phyloP scores from a whole-genome alignment of 441 rosid species.

The Populus hybrid region DNA sequence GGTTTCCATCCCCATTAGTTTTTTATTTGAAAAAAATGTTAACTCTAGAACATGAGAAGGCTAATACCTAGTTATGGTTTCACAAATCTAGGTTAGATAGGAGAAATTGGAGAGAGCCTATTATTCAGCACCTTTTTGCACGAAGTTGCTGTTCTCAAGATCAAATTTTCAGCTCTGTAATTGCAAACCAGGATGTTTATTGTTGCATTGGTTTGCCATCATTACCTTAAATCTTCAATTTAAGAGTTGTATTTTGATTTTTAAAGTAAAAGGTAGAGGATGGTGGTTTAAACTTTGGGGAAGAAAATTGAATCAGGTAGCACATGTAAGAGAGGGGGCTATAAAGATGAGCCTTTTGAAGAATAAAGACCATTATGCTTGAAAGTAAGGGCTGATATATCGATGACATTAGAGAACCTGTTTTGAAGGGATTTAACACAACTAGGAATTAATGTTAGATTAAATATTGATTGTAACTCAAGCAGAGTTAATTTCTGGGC shows the following conservation, averaged over 20 bases:
- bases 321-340: background rate
- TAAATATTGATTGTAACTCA: background rate
- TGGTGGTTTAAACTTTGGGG: background rate
- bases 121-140: background rate
- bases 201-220: background rate
- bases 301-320: background rate
- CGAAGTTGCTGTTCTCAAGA: background rate
- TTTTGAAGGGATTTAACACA: background rate
- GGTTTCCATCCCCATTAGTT: background rate
- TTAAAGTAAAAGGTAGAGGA: background rate
- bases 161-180: background rate
- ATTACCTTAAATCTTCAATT: background rate
- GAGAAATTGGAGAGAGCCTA: background rate
- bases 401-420: background rate
- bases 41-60: background rate
- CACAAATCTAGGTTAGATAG: background rate
- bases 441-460: background rate
- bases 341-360: background rate
- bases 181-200: background rate
- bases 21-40: background rate
- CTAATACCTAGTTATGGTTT: background rate
- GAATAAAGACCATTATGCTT: background rate
- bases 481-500: background rate
- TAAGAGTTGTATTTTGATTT: background rate
- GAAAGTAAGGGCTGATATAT: background rate